Base-by-base conservation (phyloP, 2,329 filamentous ascomycete genomes). In the Fusarium chuoi region DNA sequence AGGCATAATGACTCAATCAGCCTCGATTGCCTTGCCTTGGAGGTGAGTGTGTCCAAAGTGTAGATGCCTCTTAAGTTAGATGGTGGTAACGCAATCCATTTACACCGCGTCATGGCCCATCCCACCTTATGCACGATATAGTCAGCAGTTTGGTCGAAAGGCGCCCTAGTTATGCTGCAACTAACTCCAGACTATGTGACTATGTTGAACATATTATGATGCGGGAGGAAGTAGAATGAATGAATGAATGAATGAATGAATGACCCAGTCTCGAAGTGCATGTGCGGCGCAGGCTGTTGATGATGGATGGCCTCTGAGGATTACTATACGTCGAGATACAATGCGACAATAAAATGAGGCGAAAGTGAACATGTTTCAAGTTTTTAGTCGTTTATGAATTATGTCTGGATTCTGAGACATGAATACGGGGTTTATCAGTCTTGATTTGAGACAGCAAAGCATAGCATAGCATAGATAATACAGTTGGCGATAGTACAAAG, bases 301-400 rank as follows among this genome's bases (percentile, higher is more conserved):
- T 61, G 70, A 58, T 58, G 68, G 70, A 28, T 65, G 66, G 45
- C 51, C 28, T 49, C 22, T 14, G 24, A 41, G 48, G n/a, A 26
- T 26, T 65, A 41, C 18, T 15, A 73, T 71, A 73, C 70, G 70
- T 52, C 36, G 36, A 52, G 20, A 61, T 20, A 41, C 7, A 41
- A 58, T 62, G 39, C 55, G 42, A 54, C 44, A 52, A 54, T 44
- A 71, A 56, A 74, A 62, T 38, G 39, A 65, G 71, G 71, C 71
- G 71, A 67, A 68, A 60, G 54, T 59, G 70, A 58, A 64, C 33
- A 42, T 41, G 45, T 70, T 59, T 59, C 59, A 52, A 59, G 17
- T 70, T 70, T 70, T 18, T 35, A 33, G 24, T 61, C 20, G 28
- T 30, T 30, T 46, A 24, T 28, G 15, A 22, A n/a, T 39, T 36